phyloP scores from a whole-genome alignment of 208 protist species.

The Angomonas deanei region DNA sequence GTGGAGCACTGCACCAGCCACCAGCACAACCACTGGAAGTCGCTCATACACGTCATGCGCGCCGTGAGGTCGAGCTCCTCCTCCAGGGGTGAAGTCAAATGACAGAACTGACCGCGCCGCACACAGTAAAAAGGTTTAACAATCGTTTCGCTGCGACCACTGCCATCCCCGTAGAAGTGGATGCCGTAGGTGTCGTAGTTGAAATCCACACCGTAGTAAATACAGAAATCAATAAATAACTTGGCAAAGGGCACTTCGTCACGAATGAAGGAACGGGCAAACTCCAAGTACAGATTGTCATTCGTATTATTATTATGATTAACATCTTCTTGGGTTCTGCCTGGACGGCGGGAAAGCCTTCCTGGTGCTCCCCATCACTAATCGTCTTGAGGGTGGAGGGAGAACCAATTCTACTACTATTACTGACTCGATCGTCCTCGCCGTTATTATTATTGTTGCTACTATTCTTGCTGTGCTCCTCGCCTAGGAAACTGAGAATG shows the following conservation, averaged over 20 bases:
- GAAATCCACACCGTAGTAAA: slow-evolving; percentile 79
- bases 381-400: no score
- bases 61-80: slow-evolving; percentile 79
- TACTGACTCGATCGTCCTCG: no score
- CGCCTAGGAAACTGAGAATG: no score
- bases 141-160: slow-evolving; percentile 54
- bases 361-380: neutral
- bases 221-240: slow-evolving; percentile 76
- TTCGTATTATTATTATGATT: slow-evolving; percentile 6
- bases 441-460: slow-evolving; percentile 3
- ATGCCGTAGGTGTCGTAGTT: slow-evolving; percentile 77
- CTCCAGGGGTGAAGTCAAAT: slow-evolving; percentile 83
- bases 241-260: slow-evolving; percentile 31
- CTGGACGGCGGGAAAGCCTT: neutral
- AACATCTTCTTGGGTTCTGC: no score
- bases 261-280: no score
- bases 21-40: slow-evolving; percentile 73
- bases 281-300: neutral
- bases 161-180: slow-evolving; percentile 47
- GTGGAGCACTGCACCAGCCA: no score
- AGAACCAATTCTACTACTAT: no score
- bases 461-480: neutral
- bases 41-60: slow-evolving; percentile 72
- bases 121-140: slow-evolving; percentile 63
- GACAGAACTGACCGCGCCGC: slow-evolving; percentile 71